Conservation (phyloP, 805 yeast genomes). For the Lipomyces sp. region DNA sequence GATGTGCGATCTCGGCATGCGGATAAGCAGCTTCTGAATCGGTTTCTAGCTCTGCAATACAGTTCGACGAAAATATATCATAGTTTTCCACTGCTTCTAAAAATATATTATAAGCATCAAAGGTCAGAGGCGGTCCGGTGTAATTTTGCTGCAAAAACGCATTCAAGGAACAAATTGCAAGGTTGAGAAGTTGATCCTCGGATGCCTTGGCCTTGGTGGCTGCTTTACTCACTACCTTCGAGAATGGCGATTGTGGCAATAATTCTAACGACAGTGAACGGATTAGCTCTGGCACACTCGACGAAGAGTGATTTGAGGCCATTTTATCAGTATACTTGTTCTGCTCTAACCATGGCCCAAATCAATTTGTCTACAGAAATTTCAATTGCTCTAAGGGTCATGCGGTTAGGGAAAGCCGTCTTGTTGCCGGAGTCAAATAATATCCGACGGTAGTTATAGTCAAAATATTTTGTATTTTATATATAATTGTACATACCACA, state of each 20-base stretch:
- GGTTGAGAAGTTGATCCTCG: background rate
- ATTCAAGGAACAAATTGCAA: conserved; percentile 55
- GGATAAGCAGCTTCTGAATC: conserved; percentile 77
- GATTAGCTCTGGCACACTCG: background rate
- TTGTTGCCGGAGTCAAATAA: too few species aligned
- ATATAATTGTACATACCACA: background rate
- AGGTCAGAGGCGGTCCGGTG: conserved; percentile 74
- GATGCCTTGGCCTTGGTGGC: background rate
- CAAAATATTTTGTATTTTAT: background rate
- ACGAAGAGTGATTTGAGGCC: background rate
- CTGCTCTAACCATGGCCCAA: background rate
- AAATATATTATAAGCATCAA: conserved; percentile 46
- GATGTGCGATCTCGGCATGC: conserved; percentile 57
- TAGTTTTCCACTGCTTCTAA: conserved; percentile 41
- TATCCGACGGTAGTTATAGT: background rate
- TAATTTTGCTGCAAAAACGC: conserved; percentile 74
- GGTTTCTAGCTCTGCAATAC: conserved; percentile 52
- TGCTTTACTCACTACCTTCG: background rate
- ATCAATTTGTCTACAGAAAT: background rate
- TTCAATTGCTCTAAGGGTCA: background rate
- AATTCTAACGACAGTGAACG: background rate
- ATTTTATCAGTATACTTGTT: background rate
- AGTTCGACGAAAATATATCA: conserved; percentile 24
- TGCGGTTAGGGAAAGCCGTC: background rate
- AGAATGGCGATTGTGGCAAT: background rate